Evolutionary conservation across 805 yeast species (phyloP).

Genomic region (Suhomyces sp.): DNA sequence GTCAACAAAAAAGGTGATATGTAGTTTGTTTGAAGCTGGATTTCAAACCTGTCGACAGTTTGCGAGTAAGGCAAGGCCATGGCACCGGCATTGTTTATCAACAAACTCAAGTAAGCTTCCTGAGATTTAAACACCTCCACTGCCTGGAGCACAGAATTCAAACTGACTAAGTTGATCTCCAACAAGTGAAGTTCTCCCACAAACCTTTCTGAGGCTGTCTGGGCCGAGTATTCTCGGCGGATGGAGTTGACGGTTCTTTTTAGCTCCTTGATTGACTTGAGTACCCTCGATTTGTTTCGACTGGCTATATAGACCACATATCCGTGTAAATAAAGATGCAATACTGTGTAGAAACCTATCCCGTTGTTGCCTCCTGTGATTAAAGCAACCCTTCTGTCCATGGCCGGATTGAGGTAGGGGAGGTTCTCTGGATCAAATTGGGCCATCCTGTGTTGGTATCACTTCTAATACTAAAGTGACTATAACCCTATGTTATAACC

Average conservation of each 20-base stretch:
- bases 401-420: slow-evolving; percentile 60
- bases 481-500: neutral
- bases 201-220: slow-evolving; percentile 19
- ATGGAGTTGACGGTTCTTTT: slow-evolving; percentile 48
- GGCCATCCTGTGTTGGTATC: neutral
- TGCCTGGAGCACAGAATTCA: slow-evolving; percentile 40
- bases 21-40: slow-evolving; percentile 77
- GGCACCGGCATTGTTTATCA: slow-evolving; percentile 77
- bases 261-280: slow-evolving; percentile 55
- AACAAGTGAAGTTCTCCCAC: slow-evolving; percentile 37
- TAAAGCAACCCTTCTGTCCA: slow-evolving; percentile 60
- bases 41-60: slow-evolving; percentile 71
- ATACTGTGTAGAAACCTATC: slow-evolving; percentile 71
- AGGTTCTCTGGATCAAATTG: slow-evolving; percentile 17
- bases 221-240: slow-evolving; percentile 21
- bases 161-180: slow-evolving; percentile 35
- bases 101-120: slow-evolving; percentile 55
- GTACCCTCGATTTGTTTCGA: slow-evolving; percentile 54
- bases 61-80: slow-evolving; percentile 68
- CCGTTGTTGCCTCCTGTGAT: slow-evolving; percentile 85
- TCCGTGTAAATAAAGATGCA: slow-evolving; percentile 78
- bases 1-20: slow-evolving; percentile 73
- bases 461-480: neutral
- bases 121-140: slow-evolving; percentile 41
- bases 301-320: slow-evolving; percentile 74